A percentile compares a stretch with the other conserved stretches of the same genome.
Evolutionary conservation across 805 yeast species (phyloP).

Genomic region (Lachancea kluyveri): DNA sequence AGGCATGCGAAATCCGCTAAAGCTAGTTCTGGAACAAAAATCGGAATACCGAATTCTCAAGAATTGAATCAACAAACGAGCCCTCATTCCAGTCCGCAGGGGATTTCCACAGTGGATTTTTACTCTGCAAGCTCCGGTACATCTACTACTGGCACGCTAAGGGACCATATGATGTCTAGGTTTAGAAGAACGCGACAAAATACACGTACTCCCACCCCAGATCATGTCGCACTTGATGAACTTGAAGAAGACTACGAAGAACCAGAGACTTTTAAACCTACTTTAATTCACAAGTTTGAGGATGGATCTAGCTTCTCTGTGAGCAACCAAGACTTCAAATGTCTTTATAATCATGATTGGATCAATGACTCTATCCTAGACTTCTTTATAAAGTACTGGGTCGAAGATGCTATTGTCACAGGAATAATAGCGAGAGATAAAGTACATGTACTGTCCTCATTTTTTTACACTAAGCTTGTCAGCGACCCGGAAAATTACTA

Average conservation of each 20-base stretch:
- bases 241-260: slow-evolving; percentile 10
- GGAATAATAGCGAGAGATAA: slow-evolving; percentile 30
- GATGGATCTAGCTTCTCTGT: slow-evolving; percentile 53
- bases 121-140: slow-evolving; percentile 1
- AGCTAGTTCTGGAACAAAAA: slow-evolving; percentile 2
- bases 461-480: slow-evolving; percentile 66
- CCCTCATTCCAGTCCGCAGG: background rate
- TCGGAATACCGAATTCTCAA: slow-evolving; percentile 1
- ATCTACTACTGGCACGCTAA: too few species aligned
- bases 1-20: slow-evolving; percentile 1
- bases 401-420: slow-evolving; percentile 32
- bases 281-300: slow-evolving; percentile 43
- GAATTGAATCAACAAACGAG: background rate
- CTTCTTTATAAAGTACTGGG: slow-evolving; percentile 64
- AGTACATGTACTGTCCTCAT: slow-evolving; percentile 67
- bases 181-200: slow-evolving; percentile 1
- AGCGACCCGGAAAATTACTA: slow-evolving; percentile 41
- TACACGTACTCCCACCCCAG: background rate
- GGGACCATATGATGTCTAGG: slow-evolving; percentile 3
- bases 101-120: slow-evolving; percentile 2
- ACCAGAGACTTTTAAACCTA: slow-evolving; percentile 33
- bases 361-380: slow-evolving; percentile 85
- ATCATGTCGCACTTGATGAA: slow-evolving; percentile 1
- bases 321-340: slow-evolving; percentile 64
- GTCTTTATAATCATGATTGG: slow-evolving; percentile 78